Conservation (phyloP, 225 moss, liverwort and hornwort genomes). For the Pseudisothecium myosuroides region DNA sequence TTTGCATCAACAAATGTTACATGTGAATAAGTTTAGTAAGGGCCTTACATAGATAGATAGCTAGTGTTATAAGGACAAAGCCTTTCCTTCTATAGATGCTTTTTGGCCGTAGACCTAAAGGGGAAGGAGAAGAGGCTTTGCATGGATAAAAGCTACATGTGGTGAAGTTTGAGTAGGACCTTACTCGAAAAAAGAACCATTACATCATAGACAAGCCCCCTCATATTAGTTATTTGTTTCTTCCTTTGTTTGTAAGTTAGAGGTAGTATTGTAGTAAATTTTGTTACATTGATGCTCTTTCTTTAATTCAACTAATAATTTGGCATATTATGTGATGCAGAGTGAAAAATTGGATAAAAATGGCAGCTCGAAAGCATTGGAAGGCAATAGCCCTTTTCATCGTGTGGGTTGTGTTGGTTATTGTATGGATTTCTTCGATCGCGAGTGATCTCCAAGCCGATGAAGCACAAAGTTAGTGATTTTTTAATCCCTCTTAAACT, state of each 20-base stretch:
- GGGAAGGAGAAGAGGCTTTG: background rate
- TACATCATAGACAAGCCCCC: background rate
- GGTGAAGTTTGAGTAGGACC: background rate
- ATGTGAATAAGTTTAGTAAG: background rate
- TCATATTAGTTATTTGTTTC: background rate
- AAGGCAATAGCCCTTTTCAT: background rate
- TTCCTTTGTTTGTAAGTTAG: background rate
- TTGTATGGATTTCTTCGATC: background rate
- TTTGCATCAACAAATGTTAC: background rate
- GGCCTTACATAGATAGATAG: background rate
- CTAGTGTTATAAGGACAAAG: background rate
- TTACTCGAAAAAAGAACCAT: background rate
- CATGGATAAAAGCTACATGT: background rate
- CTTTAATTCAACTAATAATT: background rate
- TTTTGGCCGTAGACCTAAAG: background rate
- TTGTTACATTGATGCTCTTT: accelerated
- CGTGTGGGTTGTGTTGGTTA: background rate
- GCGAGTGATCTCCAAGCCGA: background rate
- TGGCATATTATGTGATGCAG: background rate
- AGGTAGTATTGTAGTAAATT: no score
- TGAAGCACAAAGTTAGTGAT: background rate
- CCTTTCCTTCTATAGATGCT: background rate
- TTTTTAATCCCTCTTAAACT: background rate
- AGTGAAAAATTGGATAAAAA: background rate
- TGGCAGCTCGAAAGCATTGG: background rate